Base-by-base conservation (phyloP, 73 alveolate species). In the Blepharisma stoltei region DNA sequence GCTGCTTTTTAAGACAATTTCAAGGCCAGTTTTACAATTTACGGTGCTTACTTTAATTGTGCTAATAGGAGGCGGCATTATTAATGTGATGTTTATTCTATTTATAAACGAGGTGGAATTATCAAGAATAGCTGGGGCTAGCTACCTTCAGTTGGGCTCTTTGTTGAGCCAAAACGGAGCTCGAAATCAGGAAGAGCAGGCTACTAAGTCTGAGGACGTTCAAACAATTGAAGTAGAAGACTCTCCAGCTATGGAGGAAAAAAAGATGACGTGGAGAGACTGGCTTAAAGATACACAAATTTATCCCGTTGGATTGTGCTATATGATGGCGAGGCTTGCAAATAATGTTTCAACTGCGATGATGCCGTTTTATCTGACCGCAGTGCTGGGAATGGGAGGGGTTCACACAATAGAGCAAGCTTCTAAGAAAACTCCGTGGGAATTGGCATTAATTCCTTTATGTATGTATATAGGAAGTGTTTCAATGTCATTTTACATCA, bases 271-370 rank as follows among this genome's bases (percentile, higher is more conserved):
- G 6, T 68, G 44, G 54, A 21, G 60, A 78, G 44, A 21, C 11
- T 44, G 78, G 78, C 18, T 43, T 25, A 78, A 69, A 78, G 23
- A 38, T 18, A 68, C 66, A 37, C 44, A 43, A 67, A 32, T 73
- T 37, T 6, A 43, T 52, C 48, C 3, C 5, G 54, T 69, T 44
- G 60, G 80, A 69, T 4, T 81, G 6, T 92, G 82, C 21, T 92
- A 90, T 67, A 92, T 84, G 93, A 38, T 87, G 7, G 90, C 85
- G 2, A 88, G 98, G 52, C 65, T 92, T n/a, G 89, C 92, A 4
- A 84, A 90, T 20, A 92, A 90, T 55, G 89, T 92, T 8, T 71
- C 96, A 5, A 89, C 92, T 86, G 86, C 93, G 1, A 83, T 90
- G 89, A 76, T 88, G 54, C 83, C 91, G 7, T 90, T 90, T 47